Conservation (phyloP, 2,329 filamentous ascomycete genomes). For the Thelonectria discophora region DNA sequence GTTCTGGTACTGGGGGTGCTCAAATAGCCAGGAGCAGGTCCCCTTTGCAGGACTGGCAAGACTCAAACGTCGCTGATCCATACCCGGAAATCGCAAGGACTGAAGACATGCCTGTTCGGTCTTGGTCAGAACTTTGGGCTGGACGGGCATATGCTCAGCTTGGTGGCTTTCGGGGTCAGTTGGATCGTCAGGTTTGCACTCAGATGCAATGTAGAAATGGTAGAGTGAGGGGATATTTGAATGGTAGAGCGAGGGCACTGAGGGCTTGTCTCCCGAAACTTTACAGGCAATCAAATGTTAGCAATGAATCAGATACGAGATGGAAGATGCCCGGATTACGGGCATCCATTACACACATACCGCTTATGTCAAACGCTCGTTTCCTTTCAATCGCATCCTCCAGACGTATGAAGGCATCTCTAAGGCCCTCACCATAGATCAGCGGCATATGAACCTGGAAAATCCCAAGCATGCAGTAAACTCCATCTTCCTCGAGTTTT, state of each 20-base stretch:
- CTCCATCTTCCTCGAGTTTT: background rate
- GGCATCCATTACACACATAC: background rate
- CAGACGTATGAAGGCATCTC: background rate
- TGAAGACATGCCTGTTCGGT: background rate
- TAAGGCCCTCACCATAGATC: background rate
- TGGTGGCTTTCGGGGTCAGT: background rate
- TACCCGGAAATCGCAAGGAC: slow-evolving; percentile 17
- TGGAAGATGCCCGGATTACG: background rate
- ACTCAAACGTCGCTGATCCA: slow-evolving; percentile 1
- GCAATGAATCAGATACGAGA: background rate
- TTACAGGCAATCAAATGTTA: background rate
- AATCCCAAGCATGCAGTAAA: slow-evolving; percentile 2
- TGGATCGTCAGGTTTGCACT: background rate
- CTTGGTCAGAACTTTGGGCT: background rate
- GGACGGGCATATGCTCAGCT: background rate
- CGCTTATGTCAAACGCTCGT: background rate
- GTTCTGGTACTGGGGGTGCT: background rate
- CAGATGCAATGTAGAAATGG: background rate
- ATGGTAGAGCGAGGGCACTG: too few relatives aligned
- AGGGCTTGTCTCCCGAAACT: background rate
- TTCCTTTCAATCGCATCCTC: background rate
- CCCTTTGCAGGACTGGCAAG: background rate
- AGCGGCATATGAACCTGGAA: background rate
- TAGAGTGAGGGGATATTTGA: background rate
- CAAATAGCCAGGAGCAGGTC: slow-evolving; percentile 18